Base-by-base conservation (phyloP, 305 asterid genomes). In the Coffea humblotiana region DNA sequence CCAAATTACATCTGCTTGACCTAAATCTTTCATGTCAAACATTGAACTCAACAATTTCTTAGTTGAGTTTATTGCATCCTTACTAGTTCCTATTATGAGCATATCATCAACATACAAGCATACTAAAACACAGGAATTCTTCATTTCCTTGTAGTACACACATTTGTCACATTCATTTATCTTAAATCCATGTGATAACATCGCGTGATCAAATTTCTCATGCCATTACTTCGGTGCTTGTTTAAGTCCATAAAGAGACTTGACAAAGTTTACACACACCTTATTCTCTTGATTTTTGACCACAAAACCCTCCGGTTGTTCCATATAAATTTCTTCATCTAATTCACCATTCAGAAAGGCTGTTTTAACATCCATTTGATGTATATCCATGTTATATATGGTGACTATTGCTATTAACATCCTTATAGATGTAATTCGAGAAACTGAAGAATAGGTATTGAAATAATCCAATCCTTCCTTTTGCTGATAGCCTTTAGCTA, bases 271-370 rank as follows among this genome's bases (percentile, higher is more conserved):
- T 78, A n/a, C n/a, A 48, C 81, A 68, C 1, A 68, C 69, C 8
- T 69, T 68, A 0, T 54, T 69, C 2, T 78, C 68, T 68, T 52
- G 27, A 3, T 45, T n/a, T n/a, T 12, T 25, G 70, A 68, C 35
- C 76, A 0, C 21, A 3, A 37, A 68, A 78, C 1, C 37, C 64
- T 16, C 69, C 43, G 68, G 69, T 77, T 63, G 61, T n/a, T 76
- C 72, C 72, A 76, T 76, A 29, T 25, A 74, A 27, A 74, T 51
- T 58, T 76, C 35, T 76, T 76, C 75, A 15, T 77, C 54, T 47
- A 77, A 52, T 1, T 47, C 75, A 2, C 48, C 65, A 77, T 68
- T 66, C 51, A 77, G 10, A 37, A 67, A 77, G 18, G 58, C 40
- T 23, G 45, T 70, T 27, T 69, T 78, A 3, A 70, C 43, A 78